phyloP scores from a whole-genome alignment of 306 rosid species.

The Vigna unguiculata region DNA sequence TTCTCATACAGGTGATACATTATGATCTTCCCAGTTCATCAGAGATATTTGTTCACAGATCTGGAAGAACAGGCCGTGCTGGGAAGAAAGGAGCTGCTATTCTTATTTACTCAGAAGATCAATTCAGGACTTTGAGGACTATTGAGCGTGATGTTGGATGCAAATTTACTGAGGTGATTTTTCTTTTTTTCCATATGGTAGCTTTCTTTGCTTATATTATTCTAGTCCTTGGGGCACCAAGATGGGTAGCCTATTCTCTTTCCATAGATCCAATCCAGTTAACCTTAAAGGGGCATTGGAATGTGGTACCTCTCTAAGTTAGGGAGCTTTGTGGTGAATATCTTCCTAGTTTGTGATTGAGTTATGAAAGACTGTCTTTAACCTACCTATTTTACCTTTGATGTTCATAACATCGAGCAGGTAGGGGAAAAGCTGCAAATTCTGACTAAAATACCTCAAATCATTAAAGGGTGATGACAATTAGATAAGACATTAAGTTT shows the following conservation, averaged over 20 bases:
- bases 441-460: background rate
- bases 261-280: background rate
- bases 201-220: conserved; percentile 22
- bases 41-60: conserved; percentile 98
- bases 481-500: background rate
- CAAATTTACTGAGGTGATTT: conserved; percentile 82
- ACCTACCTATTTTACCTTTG: background rate
- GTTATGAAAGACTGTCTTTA: conserved; percentile 1
- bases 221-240: conserved; percentile 4
- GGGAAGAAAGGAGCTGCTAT: conserved; percentile 94
- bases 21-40: conserved; percentile 92
- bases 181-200: background rate
- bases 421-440: background rate
- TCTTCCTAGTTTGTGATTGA: conserved; percentile 2
- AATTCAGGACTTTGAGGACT: conserved; percentile 63
- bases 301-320: background rate
- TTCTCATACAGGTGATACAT: conserved; percentile 74
- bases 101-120: conserved; percentile 68
- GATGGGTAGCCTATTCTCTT: background rate
- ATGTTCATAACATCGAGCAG: background rate
- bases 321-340: background rate
- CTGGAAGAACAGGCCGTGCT: conserved; percentile 99
- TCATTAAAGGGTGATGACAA: background rate
- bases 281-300: background rate
- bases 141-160: conserved; percentile 93